Base-by-base conservation (phyloP, 345 rosid species). In the Eucalyptus fibrosa region DNA sequence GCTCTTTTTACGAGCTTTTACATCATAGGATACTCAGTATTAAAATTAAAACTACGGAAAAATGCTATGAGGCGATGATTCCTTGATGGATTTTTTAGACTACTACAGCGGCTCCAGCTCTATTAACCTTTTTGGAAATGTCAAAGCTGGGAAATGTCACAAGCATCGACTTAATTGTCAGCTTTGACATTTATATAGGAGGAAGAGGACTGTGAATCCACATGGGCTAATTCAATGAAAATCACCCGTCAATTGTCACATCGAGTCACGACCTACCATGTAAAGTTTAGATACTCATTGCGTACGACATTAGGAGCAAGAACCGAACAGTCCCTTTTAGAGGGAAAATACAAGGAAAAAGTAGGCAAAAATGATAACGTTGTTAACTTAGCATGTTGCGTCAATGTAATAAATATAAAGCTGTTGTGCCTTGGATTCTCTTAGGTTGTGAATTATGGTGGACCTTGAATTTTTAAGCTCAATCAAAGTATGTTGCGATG, bases 241-340 rank as follows among this genome's bases (percentile, higher is more conserved):
- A 37, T 4, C 82, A 37, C 10, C 40, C 2, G 8, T 37, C 82
- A 0, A 72, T 9, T 3, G 42, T 32, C n/a, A 59, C 69, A 7
- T 60, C 16, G 69, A 14, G 4, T 28, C 69, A 28, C 34, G 34
- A 62, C 69, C 69, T 3, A 28, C 7, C 67, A 26, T 59, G n/a
- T 59, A 59, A 59, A 24, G 5, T 59, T 59, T 24, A 26, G 65
- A 26, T 26, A 60, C 0, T 3, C 17, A 28, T 60, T 13, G 8
- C 8, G 1, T 60, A 60, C 8, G 1, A 28, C 8, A 60, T 28
- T 28, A 2, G 1, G 17, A 60, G 32, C 32, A 0, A 60, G 4
- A 60, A 60, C 8, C 17, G 2, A 60, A 60, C 17, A 1, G 2
- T 60, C 69, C 17, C 17, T 12, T 60, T 6, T 12, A 12, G 2